Evolutionary conservation across 2,329 filamentous ascomycete species (phyloP).

Genomic region (Sordariomycetes sp.): DNA sequence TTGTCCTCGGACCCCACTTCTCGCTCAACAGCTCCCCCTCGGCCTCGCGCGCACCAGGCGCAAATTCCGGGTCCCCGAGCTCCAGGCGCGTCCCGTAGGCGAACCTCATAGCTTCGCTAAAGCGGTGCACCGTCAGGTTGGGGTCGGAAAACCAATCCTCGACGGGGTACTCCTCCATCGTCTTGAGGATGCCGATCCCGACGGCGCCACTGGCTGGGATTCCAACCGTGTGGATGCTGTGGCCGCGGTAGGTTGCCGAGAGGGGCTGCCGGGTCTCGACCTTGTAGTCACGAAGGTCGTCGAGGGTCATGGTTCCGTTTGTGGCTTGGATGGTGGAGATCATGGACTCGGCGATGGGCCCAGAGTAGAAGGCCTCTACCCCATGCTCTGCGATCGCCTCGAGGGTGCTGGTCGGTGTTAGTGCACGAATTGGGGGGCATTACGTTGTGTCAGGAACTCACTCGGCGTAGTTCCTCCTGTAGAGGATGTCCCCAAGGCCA

Average conservation of each 20-base stretch:
- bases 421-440: not conserved
- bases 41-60: constrained; percentile 42
- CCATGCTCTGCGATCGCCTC: constrained; percentile 67
- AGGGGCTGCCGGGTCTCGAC: constrained; percentile 54
- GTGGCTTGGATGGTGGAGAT: constrained; percentile 55
- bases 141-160: constrained; percentile 35
- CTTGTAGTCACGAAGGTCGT: constrained; percentile 65
- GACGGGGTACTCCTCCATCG: constrained; percentile 62
- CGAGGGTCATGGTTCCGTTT: constrained; percentile 78
- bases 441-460: constrained; percentile 12
- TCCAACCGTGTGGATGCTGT: constrained; percentile 56
- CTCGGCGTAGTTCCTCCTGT: constrained; percentile 65
- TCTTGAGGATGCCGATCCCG: constrained; percentile 67
- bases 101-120: constrained; percentile 78
- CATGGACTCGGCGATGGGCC: constrained; percentile 62
- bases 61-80: constrained; percentile 73
- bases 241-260: constrained; percentile 57
- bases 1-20: constrained; percentile 46
- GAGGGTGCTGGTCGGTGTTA: constrained; percentile 39
- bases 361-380: constrained; percentile 62
- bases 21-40: constrained; percentile 59
- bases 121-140: constrained; percentile 67
- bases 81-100: constrained; percentile 71
- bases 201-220: constrained; percentile 74
- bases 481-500: constrained; percentile 65